Evolutionary conservation across 73 alveolate species (phyloP).

Genomic region (Stentor roeselii): DNA sequence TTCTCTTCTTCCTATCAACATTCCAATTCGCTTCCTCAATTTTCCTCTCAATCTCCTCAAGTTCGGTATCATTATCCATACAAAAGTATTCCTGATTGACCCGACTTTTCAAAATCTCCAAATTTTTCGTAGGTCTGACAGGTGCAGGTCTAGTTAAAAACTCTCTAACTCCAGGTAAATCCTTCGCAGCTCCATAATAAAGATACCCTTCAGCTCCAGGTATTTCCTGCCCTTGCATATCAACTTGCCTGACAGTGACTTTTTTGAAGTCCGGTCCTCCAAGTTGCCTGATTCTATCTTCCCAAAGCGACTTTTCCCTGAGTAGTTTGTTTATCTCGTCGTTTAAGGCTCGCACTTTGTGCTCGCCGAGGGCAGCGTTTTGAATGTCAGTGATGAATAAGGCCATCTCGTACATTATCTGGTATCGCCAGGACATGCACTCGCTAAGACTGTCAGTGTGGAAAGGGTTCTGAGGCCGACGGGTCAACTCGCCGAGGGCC

Average conservation of each 20-base stretch:
- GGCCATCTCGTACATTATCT: slow-evolving; percentile 78
- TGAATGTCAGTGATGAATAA: slow-evolving; percentile 85
- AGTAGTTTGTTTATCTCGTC: slow-evolving; percentile 93
- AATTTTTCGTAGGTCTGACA: slow-evolving; percentile 65
- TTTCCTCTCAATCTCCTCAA: slow-evolving; percentile 30
- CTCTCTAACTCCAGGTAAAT: slow-evolving; percentile 94
- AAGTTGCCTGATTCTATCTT: slow-evolving; percentile 83
- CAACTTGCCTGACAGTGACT: slow-evolving; percentile 64
- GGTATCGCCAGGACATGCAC: slow-evolving; percentile 35
- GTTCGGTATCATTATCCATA: slow-evolving; percentile 29
- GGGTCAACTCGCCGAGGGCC: slow-evolving; percentile 62
- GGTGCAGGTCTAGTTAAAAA: slow-evolving; percentile 83
- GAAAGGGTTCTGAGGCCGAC: slow-evolving; percentile 68
- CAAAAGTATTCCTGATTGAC: background rate
- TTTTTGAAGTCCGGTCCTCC: slow-evolving; percentile 97
- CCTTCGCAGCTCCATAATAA: slow-evolving; percentile 97
- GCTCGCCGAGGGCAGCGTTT: slow-evolving; percentile 97
- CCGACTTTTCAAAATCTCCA: slow-evolving; percentile 30
- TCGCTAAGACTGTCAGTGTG: slow-evolving; percentile 21
- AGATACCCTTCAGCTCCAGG: slow-evolving; percentile 94
- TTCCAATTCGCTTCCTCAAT: slow-evolving; percentile 27
- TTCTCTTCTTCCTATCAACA: background rate
- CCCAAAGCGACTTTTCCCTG: slow-evolving; percentile 90
- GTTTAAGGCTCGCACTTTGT: slow-evolving; percentile 89
- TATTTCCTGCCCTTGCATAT: slow-evolving; percentile 84